Base-by-base conservation (phyloP, 257 asterid species). In the Petunia secreta region DNA sequence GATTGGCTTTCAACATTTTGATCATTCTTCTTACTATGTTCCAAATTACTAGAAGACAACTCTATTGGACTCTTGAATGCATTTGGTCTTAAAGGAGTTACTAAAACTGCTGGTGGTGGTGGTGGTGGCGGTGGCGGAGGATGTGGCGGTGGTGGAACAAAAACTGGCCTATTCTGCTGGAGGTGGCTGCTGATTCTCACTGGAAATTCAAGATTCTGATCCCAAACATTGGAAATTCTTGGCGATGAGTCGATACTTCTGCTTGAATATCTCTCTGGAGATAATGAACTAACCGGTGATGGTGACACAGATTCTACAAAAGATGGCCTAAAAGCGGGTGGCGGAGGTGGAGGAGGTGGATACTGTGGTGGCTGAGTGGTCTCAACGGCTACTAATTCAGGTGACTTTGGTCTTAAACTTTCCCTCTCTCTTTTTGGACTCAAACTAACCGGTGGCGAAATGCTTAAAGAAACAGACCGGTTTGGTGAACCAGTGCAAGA, bases 391-490 rank as follows among this genome's bases (percentile, higher is more conserved):
- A 55, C 50, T 59, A 82, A 53, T 57, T 82, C 85, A 11, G 85
- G 85, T 9, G 82, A 82, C 80, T 69, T 78, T 4, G 82, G 80
- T 41, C 73, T 82, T 9, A 63, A 16, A 48, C 50, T 63, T 73
- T 73, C 58, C 36, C 65, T 63, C 52, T 73, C 58, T 14, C 65
- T 62, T 83, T 73, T 80, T n/a, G 86, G 86, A 41, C 83, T 83
- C 65, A 74, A 48, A 73, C 83, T 83, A 39, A 11, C 82, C 38
- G 86, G 68, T 15, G 86, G 86, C 6, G 86, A 79, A 60, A 79
- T 83, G 63, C 83, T 83, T 36, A 79, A 10, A 11, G 83, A 82
- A 0, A 59, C 85, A 3, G 85, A 79, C 79, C 67, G 77, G 59
- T 1, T 71, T 3, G 86, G 86, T 0, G 84, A 75, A 66, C 81